Conservation (phyloP, 495 filamentous ascomycete genomes). For the Penicillium simplicissimum region DNA sequence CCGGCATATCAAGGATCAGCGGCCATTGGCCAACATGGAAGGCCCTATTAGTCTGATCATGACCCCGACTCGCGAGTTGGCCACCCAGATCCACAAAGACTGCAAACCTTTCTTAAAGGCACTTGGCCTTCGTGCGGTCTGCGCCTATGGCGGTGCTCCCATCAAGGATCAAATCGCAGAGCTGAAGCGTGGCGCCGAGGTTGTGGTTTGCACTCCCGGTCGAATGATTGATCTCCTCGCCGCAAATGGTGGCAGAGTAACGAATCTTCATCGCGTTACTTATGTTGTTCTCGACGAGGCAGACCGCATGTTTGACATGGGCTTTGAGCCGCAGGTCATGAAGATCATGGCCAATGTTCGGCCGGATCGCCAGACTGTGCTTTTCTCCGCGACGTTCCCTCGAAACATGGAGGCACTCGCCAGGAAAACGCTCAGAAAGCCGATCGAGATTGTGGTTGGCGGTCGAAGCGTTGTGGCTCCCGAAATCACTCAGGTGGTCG, state of each 20-base stretch:
- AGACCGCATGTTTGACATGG: slow-evolving; percentile 99
- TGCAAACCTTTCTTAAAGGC: slow-evolving; percentile 92
- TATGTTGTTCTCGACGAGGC: slow-evolving; percentile 97
- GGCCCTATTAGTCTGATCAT: slow-evolving; percentile 88
- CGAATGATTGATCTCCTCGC: slow-evolving; percentile 94
- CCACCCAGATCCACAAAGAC: slow-evolving; percentile 91
- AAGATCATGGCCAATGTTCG: slow-evolving; percentile 91
- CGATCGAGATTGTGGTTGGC: slow-evolving; percentile 90
- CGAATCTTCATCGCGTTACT: slow-evolving; percentile 83
- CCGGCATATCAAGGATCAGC: slow-evolving; percentile 93
- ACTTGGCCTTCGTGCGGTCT: slow-evolving; percentile 86
- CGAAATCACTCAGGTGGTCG: slow-evolving; percentile 93
- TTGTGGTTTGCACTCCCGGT: slow-evolving; percentile 94
- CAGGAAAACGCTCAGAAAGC: slow-evolving; percentile 80
- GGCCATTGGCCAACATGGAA: slow-evolving; percentile 76
- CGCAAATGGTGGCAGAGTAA: slow-evolving; percentile 89
- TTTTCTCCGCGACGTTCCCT: slow-evolving; percentile 98
- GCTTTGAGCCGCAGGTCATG: slow-evolving; percentile 97
- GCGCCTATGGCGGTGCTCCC: slow-evolving; percentile 91
- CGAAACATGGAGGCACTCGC: slow-evolving; percentile 87
- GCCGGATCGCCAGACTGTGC: slow-evolving; percentile 86
- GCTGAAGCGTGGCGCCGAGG: slow-evolving; percentile 91
- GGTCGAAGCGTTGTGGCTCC: slow-evolving; percentile 89
- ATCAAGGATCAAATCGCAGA: slow-evolving; percentile 98
- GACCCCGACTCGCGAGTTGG: slow-evolving; percentile 93